phyloP scores from a whole-genome alignment of 1,284 basidiomycete species.

The Peniophora sp. region DNA sequence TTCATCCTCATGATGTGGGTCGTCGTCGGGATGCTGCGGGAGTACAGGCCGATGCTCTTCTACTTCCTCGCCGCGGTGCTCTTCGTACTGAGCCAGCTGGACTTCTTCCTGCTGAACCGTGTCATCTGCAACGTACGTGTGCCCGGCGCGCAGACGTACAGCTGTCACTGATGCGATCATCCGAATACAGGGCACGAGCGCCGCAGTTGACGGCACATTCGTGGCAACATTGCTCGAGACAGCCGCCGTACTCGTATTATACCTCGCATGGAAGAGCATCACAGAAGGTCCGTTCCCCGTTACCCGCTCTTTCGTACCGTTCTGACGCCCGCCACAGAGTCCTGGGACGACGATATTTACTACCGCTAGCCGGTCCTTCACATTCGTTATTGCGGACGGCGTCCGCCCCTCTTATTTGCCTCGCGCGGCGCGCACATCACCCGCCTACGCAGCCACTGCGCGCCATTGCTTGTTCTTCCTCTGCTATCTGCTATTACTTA shows the following conservation, averaged over 20 bases:
- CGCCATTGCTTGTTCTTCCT: no score
- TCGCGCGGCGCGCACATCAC: neutral
- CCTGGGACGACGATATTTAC: constrained; percentile 28
- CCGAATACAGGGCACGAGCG: constrained; percentile 39
- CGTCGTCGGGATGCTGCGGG: constrained; percentile 61
- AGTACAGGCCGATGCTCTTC: constrained; percentile 64
- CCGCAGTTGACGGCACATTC: constrained; percentile 75
- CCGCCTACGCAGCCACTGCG: neutral
- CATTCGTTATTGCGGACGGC: neutral
- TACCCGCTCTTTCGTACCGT: neutral
- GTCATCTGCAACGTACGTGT: constrained; percentile 66
- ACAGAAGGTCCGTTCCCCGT: constrained; percentile 60
- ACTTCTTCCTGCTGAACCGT: constrained; percentile 68
- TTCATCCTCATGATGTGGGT: constrained; percentile 70
- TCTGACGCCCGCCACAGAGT: constrained; percentile 18
- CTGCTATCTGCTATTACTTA: no score
- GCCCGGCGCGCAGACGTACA: constrained; percentile 5
- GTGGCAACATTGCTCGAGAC: constrained; percentile 74
- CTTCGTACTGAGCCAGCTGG: constrained; percentile 70
- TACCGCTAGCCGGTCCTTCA: constrained; percentile 12
- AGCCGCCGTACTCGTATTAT: constrained; percentile 59
- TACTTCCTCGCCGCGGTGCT: constrained; percentile 58
- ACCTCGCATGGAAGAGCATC: constrained; percentile 75
- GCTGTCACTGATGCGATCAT: constrained; percentile 2
- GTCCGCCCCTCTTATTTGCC: neutral